Evolutionary conservation across 108 stramenopile species (phyloP).

Genomic region (Fistulifera pelliculosa): DNA sequence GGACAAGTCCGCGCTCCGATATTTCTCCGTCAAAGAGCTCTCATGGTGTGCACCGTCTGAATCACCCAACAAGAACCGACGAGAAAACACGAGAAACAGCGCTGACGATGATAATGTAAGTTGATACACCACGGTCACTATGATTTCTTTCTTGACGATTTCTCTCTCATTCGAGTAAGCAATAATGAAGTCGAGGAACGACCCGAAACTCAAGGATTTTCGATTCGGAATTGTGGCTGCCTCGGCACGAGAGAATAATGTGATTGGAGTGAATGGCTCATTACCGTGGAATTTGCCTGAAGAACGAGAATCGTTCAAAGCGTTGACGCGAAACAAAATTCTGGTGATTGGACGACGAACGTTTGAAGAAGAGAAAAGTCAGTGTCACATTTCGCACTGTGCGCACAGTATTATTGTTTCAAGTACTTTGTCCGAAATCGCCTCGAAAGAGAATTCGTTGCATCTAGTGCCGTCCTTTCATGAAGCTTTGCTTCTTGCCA

Average conservation of each 20-base stretch:
- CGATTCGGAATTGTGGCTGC: constrained; percentile 74
- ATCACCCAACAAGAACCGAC: constrained; percentile 10
- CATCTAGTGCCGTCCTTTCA: constrained; percentile 48
- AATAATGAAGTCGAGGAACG: constrained; percentile 4
- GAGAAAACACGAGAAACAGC: background rate
- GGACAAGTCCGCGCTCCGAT: background rate
- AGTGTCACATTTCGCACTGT: constrained; percentile 48
- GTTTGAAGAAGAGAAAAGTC: constrained; percentile 37
- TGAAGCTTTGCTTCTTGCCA: constrained; percentile 53
- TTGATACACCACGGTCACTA: background rate
- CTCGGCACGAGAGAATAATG: constrained; percentile 30
- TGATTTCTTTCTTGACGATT: background rate
- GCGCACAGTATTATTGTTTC: constrained; percentile 41
- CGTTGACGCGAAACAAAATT: constrained; percentile 42
- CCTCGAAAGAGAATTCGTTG: background rate
- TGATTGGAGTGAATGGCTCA: constrained; percentile 64
- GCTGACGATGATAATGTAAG: background rate
- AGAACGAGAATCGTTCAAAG: constrained; percentile 51
- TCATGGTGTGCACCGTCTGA: constrained; percentile 26
- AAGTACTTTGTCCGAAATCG: background rate
- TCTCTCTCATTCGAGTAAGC: too few relatives aligned
- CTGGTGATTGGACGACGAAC: constrained; percentile 64
- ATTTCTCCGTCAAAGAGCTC: constrained; percentile 30
- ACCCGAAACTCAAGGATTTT: background rate
- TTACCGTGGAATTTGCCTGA: constrained; percentile 62